These are phyloP conservation scores for Colletotrichum orbiculare DNA, from an alignment of 2,329 filamentous ascomycete species.

Conservation along the genomic window DNA sequence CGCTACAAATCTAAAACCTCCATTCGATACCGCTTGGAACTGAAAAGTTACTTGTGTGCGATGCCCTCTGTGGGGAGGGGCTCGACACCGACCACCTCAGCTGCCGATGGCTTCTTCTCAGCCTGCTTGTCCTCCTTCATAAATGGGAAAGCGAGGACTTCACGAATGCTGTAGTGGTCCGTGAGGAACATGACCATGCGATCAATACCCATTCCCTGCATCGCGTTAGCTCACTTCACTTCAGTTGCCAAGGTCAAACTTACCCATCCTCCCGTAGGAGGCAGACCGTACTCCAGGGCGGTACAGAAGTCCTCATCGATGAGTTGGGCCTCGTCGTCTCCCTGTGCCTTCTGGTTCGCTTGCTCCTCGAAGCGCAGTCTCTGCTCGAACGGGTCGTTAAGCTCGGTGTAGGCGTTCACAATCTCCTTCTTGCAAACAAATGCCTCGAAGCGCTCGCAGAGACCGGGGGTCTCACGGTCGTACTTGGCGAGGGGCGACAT, in stretches of 20 bases:
- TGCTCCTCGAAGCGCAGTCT: constrained; percentile 81
- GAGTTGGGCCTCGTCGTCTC: constrained; percentile 95
- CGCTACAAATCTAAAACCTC: too few species aligned
- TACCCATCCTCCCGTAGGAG: constrained; percentile 89
- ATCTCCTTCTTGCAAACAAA: constrained; percentile 98
- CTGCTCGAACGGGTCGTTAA: constrained; percentile 95
- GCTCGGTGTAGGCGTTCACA: constrained; percentile 95
- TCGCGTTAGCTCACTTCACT: background rate
- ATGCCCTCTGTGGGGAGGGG: constrained; percentile 71
- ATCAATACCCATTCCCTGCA: constrained; percentile 87
- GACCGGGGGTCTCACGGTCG: constrained; percentile 81
- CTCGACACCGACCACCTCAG: constrained; percentile 71
- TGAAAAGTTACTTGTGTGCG: constrained; percentile 24
- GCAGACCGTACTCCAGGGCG: constrained; percentile 80
- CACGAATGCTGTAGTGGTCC: constrained; percentile 91
- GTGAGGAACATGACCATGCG: constrained; percentile 95
- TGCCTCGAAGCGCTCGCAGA: constrained; percentile 97
- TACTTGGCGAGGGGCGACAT: constrained; percentile 91
- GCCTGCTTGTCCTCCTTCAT: constrained; percentile 84
- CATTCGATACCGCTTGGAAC: background rate
- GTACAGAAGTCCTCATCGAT: constrained; percentile 97
- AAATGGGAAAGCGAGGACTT: constrained; percentile 96
- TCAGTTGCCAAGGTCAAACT: background rate
- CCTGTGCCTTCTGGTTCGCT: constrained; percentile 93
- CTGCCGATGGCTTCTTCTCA: constrained; percentile 65